Evolutionary conservation across 2,329 filamentous ascomycete species (phyloP).

Genomic region (Penicillium digitatum): DNA sequence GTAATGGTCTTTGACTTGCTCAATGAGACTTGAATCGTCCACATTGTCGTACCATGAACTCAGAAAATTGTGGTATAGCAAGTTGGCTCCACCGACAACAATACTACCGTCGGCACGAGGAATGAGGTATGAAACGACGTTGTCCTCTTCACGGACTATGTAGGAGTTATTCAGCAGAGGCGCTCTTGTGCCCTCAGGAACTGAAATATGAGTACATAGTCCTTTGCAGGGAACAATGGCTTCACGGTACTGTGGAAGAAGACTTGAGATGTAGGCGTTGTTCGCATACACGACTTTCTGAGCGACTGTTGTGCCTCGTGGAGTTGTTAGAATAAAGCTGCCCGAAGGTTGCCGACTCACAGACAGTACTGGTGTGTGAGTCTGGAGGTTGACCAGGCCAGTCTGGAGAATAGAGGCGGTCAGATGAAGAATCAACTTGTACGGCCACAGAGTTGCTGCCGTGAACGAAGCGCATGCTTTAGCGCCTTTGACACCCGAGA

Average conservation of each 20-base stretch:
- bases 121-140: constrained; percentile 54
- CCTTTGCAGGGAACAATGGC: constrained; percentile 77
- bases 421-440: constrained; percentile 73
- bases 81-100: constrained; percentile 61
- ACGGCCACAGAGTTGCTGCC: constrained; percentile 53
- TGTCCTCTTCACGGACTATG: constrained; percentile 51
- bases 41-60: constrained; percentile 46
- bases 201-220: constrained; percentile 36
- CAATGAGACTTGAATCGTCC: constrained; percentile 51
- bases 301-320: constrained; percentile 62
- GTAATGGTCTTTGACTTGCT: constrained; percentile 42
- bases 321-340: constrained; percentile 52
- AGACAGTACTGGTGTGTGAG: constrained; percentile 46
- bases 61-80: constrained; percentile 32
- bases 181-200: constrained; percentile 25
- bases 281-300: constrained; percentile 70
- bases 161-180: constrained; percentile 51
- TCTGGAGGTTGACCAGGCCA: constrained; percentile 51
- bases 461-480: constrained; percentile 38
- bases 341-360: constrained; percentile 44
- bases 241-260: constrained; percentile 66
- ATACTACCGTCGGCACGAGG: constrained; percentile 53
- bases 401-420: constrained; percentile 50
- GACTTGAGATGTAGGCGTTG: constrained; percentile 76
- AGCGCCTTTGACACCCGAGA: constrained; percentile 42